These are phyloP conservation scores for Cocos nucifera DNA, from an alignment of 176 grass and related monocot genomes.

Conservation along the genomic window DNA sequence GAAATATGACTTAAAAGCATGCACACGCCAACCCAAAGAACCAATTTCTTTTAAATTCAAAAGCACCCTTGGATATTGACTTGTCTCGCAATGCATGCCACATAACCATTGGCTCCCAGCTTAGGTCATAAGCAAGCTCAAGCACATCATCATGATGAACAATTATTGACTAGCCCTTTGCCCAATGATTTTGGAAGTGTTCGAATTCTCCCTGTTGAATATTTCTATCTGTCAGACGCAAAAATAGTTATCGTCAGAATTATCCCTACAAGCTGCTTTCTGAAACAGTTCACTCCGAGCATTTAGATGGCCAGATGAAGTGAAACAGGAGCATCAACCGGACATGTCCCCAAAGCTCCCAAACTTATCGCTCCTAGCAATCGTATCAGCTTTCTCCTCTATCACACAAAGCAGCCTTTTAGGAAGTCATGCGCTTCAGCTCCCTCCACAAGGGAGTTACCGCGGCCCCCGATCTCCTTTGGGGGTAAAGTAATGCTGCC, in stretches of 20 bases:
- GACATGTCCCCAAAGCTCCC: neutral
- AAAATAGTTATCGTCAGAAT: conserved; percentile 60
- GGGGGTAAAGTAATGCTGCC: too few relatives aligned
- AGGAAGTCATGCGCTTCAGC: conserved; percentile 35
- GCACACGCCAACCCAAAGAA: conserved; percentile 56
- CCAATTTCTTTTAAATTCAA: conserved; percentile 48
- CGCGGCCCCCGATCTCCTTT: too few relatives aligned
- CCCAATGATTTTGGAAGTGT: conserved; percentile 69
- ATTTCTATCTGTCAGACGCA: conserved; percentile 34
- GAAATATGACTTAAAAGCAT: too few relatives aligned
- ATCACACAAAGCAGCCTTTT: conserved; percentile 35
- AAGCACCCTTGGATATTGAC: conserved; percentile 18
- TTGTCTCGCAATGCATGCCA: conserved; percentile 68
- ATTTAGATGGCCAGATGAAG: conserved; percentile 24
- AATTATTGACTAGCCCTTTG: conserved; percentile 4
- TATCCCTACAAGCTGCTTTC: conserved; percentile 36
- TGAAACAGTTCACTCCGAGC: conserved; percentile 16
- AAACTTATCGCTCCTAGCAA: conserved; percentile 25
- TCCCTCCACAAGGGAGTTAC: neutral
- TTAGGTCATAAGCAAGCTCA: conserved; percentile 47
- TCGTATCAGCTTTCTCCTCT: conserved; percentile 36
- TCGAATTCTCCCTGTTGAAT: conserved; percentile 40
- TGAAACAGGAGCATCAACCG: conserved; percentile 36
- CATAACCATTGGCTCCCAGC: conserved; percentile 89
- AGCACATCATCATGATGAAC: conserved; percentile 55